These are phyloP conservation scores for Monosporascus cannonballus DNA, from an alignment of 2,329 filamentous ascomycete genomes.

Conservation along the genomic window DNA sequence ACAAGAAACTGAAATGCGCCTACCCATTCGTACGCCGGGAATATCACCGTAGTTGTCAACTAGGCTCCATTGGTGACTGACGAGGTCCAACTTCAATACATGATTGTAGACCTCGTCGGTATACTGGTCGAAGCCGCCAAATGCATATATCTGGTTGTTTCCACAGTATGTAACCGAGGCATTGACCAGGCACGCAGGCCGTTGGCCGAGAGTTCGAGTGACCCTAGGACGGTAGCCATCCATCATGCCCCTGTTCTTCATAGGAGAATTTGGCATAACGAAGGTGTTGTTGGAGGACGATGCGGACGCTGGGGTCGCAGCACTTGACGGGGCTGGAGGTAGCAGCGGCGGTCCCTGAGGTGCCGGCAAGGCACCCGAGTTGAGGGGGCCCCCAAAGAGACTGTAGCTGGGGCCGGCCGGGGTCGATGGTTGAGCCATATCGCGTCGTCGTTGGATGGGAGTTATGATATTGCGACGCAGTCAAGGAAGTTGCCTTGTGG, in stretches of 20 bases:
- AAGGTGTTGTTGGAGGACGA: slow-evolving; percentile 71
- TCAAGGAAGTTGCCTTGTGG: no score
- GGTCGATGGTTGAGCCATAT: slow-evolving; percentile 23
- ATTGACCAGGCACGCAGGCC: slow-evolving; percentile 93
- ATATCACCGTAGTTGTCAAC: slow-evolving; percentile 99
- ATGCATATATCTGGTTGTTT: slow-evolving; percentile 95
- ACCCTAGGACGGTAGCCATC: slow-evolving; percentile 83
- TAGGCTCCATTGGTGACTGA: slow-evolving; percentile 85
- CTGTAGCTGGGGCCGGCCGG: slow-evolving; percentile 17
- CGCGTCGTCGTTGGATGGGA: neutral
- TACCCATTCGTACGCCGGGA: slow-evolving; percentile 93
- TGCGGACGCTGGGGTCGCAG: slow-evolving; percentile 40
- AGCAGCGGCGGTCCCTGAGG: slow-evolving; percentile 20
- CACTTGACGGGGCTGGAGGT: slow-evolving; percentile 28
- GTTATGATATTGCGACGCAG: no score
- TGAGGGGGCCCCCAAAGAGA: slow-evolving; percentile 25
- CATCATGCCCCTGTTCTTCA: slow-evolving; percentile 55
- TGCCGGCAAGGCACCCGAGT: slow-evolving; percentile 12
- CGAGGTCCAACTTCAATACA: slow-evolving; percentile 80
- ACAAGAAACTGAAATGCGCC: slow-evolving; percentile 17
- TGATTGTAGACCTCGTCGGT: slow-evolving; percentile 99
- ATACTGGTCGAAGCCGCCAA: slow-evolving; percentile 97
- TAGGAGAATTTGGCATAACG: slow-evolving; percentile 82
- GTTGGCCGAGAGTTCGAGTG: slow-evolving; percentile 68
- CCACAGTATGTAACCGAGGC: slow-evolving; percentile 98